phyloP scores from a whole-genome alignment of 306 rosid genomes.

The Prunus mira region DNA sequence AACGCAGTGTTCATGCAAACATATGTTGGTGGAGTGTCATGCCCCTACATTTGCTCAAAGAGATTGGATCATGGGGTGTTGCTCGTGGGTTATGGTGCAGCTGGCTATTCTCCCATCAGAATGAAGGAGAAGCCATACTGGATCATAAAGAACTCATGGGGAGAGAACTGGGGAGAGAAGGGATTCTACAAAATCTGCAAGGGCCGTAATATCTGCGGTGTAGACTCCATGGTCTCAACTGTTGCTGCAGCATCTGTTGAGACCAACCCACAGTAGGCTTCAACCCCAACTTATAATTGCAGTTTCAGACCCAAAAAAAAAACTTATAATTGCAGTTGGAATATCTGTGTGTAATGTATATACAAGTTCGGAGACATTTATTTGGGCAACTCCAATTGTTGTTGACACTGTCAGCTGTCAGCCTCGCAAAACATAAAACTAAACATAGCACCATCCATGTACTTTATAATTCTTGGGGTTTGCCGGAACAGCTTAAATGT shows the following conservation, averaged over 20 bases:
- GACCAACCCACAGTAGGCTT: constrained; percentile 26
- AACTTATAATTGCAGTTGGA: background rate
- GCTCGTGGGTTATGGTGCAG: constrained; percentile 79
- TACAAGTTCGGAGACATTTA: background rate
- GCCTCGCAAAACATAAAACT: background rate
- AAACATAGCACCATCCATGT: background rate
- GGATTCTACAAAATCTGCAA: constrained; percentile 86
- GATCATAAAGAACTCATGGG: constrained; percentile 97
- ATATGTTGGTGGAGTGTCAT: constrained; percentile 83
- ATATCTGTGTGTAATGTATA: constrained; percentile 7
- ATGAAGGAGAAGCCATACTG: constrained; percentile 89
- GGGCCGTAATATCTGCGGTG: constrained; percentile 88
- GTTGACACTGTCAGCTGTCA: background rate
- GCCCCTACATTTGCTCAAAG: constrained; percentile 88
- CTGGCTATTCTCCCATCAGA: constrained; percentile 66
- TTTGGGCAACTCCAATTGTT: constrained; percentile 7
- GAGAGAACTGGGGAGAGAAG: constrained; percentile 87
- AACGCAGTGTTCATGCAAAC: constrained; percentile 97
- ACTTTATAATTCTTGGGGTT: constrained; percentile 9
- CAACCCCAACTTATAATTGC: background rate
- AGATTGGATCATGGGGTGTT: constrained; percentile 77
- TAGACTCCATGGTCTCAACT: constrained; percentile 79
- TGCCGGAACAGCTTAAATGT: background rate
- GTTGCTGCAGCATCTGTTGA: constrained; percentile 53
- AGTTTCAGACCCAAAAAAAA: background rate